Percentiles rank a stretch among this genome's conserved stretches.
Conservation (phyloP, 1,284 basidiomycete species). For the Ustilago trichophora region DNA sequence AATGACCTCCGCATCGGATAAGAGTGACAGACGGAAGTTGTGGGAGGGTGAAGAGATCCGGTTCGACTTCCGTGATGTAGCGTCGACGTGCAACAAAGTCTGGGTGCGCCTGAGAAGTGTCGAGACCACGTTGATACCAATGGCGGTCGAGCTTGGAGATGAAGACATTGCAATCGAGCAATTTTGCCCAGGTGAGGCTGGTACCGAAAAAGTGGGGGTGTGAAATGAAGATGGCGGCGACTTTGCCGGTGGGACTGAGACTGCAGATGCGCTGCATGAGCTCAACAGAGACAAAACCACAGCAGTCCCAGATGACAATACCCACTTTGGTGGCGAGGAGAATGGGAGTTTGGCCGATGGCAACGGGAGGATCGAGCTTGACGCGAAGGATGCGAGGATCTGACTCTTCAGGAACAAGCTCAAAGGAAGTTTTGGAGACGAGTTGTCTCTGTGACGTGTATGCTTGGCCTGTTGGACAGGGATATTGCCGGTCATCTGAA, state of each 20-base stretch:
- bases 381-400: slow-evolving; percentile 27
- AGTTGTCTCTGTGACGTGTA: slow-evolving; percentile 27
- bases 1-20: slow-evolving; percentile 35
- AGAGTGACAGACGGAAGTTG: slow-evolving; percentile 15
- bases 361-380: slow-evolving; percentile 33
- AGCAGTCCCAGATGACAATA: slow-evolving; percentile 36
- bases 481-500: slow-evolving; percentile 31
- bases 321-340: slow-evolving; percentile 21
- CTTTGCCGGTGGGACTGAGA: slow-evolving; percentile 24
- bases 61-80: slow-evolving; percentile 11
- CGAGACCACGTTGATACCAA: slow-evolving; percentile 36
- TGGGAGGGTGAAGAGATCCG: slow-evolving; percentile 15
- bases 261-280: slow-evolving; percentile 22
- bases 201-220: slow-evolving; percentile 39
- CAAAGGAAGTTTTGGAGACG: slow-evolving; percentile 15
- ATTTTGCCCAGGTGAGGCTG: slow-evolving; percentile 32
- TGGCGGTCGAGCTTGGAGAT: slow-evolving; percentile 35
- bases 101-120: slow-evolving; percentile 4
- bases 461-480: slow-evolving; percentile 25
- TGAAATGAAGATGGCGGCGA: slow-evolving; percentile 27
- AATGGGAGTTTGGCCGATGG: slow-evolving; percentile 39
- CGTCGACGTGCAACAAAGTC: slow-evolving; percentile 25
- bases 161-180: slow-evolving; percentile 42
- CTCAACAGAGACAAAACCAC: slow-evolving; percentile 25
- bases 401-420: slow-evolving; percentile 26